Evolutionary conservation across 306 rosid species (phyloP), one percentile per base, ranked within the genome.

Genomic region (Prunus salicina): DNA sequence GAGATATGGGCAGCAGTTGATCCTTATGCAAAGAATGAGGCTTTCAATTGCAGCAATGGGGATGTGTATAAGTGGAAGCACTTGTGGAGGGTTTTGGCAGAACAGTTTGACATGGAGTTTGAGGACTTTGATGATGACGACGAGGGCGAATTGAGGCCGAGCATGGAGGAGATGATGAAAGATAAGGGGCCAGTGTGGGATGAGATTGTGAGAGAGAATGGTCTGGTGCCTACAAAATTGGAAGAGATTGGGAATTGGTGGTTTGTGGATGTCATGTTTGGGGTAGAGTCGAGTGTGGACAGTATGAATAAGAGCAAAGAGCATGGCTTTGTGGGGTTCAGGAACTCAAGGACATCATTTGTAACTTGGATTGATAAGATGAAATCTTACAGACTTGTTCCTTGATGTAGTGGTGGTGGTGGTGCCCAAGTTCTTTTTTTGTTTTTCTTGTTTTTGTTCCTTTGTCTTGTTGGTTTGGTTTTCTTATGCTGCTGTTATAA

Each of bases 1-100:
- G 77, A 86, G 25, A 86, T 90, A 28, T 88, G 92, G 95, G 89
- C 95, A 0, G 90, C 90, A 25, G 90, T 90, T 76, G 90, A 90
- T n/a, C 89, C 88, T 0, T 12, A 81, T 56, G 89, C 89, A 0
- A 80, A 76, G 79, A 86, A 90, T 58, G 89, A 90, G 52, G 88
- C 89, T 0, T 88, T 84, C 7, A 90, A 90, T 16, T 84, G 86
- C 52, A 82, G 76, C 74, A 90, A 90, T 3, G 96, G 92, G 2
- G 91, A 90, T 74, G 85, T 86, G 24, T 86, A 75, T 67, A 86
- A 24, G 79, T 90, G 92, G 96, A 86, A 90, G 83, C 86, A 85
- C 12, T 11, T 90, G 18, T 90, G 90, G 90, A 78, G 78, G 75
- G 82, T 84, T 64, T 71, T 90, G 83, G 92, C 90, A 0, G 88